Evolutionary conservation across 805 yeast genomes (phyloP).

Genomic region (Nakazawaea siamensis): DNA sequence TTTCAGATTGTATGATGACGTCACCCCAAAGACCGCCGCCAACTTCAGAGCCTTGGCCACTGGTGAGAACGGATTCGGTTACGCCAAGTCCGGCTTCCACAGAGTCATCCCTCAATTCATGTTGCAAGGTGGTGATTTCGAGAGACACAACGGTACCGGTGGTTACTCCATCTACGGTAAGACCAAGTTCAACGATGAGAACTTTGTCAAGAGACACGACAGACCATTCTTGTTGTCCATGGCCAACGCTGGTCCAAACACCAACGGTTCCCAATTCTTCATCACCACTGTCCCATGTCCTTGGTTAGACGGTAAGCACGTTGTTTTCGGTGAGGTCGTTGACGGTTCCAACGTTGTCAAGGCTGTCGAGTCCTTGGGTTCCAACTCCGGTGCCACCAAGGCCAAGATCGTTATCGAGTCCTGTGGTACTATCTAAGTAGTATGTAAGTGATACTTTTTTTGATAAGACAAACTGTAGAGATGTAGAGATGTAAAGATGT

Average conservation of each 20-base stretch:
- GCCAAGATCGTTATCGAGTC: constrained; percentile 44
- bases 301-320: constrained; percentile 92
- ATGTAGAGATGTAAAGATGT: too few relatives aligned
- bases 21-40: constrained; percentile 92
- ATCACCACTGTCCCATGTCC: constrained; percentile 83
- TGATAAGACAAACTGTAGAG: too few relatives aligned
- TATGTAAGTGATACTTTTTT: too few relatives aligned
- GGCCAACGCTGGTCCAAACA: constrained; percentile 98
- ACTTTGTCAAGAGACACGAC: constrained; percentile 65
- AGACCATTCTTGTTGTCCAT: constrained; percentile 79
- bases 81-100: constrained; percentile 83
- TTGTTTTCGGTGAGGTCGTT: constrained; percentile 86
- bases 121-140: constrained; percentile 93
- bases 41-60: constrained; percentile 91
- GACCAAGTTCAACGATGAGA: constrained; percentile 64
- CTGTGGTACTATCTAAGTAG: constrained; percentile 46
- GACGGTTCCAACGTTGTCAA: constrained; percentile 83
- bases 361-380: constrained; percentile 65
- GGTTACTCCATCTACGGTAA: constrained; percentile 83
- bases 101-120: constrained; percentile 93
- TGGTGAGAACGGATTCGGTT: constrained; percentile 89
- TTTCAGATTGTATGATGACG: constrained; percentile 84
- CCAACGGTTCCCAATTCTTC: constrained; percentile 97
- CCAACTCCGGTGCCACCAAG: constrained; percentile 37
- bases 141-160: constrained; percentile 81